phyloP scores from a whole-genome alignment of 2,329 filamentous ascomycete genomes.

The Fusarium equiseti region DNA sequence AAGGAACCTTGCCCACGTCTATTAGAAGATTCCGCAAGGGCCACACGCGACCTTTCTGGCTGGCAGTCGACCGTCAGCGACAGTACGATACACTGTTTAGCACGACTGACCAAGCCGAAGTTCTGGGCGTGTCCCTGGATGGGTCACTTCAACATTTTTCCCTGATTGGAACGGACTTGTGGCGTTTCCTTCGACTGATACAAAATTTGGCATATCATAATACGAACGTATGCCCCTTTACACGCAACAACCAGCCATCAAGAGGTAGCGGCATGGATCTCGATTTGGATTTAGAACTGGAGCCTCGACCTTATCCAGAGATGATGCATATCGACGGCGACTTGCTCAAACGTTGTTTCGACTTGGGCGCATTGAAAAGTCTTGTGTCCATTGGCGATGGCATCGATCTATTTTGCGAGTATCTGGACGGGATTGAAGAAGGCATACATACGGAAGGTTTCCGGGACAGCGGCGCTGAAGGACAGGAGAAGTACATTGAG shows the following conservation, averaged over 20 bases:
- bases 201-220: slow-evolving; percentile 73
- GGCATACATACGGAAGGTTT: slow-evolving; percentile 56
- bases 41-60: slow-evolving; percentile 66
- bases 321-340: slow-evolving; percentile 77
- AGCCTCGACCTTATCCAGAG: slow-evolving; percentile 56
- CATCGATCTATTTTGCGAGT: slow-evolving; percentile 58
- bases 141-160: slow-evolving; percentile 78
- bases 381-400: slow-evolving; percentile 53
- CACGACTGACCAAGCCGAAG: slow-evolving; percentile 60
- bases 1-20: slow-evolving; percentile 67
- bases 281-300: slow-evolving; percentile 41
- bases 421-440: slow-evolving; percentile 63
- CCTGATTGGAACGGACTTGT: slow-evolving; percentile 71
- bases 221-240: slow-evolving; percentile 63
- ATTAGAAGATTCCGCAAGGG: slow-evolving; percentile 68
- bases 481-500: slow-evolving; percentile 55
- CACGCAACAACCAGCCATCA: slow-evolving; percentile 15
- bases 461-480: slow-evolving; percentile 39
- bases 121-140: slow-evolving; percentile 75
- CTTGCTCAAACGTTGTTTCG: slow-evolving; percentile 67
- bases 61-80: slow-evolving; percentile 49
- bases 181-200: slow-evolving; percentile 78
- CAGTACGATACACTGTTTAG: slow-evolving; percentile 60
- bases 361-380: slow-evolving; percentile 59
- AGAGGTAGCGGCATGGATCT: slow-evolving; percentile 17